Conservation (phyloP, 495 filamentous ascomycete genomes). For the Pseudoneurospora amorphoporcata region DNA sequence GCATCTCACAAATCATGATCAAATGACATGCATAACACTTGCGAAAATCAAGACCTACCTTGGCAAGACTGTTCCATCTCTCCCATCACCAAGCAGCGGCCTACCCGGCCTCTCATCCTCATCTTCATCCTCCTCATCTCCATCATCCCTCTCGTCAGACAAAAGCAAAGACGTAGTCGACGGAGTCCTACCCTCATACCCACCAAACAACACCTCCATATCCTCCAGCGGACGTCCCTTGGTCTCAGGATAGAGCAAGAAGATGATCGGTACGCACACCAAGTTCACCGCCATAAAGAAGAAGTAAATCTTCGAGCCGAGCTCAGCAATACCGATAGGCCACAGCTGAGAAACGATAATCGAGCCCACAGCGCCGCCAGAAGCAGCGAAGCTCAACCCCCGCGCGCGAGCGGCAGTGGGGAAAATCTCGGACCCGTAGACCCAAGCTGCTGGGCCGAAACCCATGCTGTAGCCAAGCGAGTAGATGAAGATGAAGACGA, state of each 20-base stretch:
- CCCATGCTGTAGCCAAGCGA: slow-evolving; percentile 46
- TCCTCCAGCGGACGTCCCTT: slow-evolving; percentile 41
- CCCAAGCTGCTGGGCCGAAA: slow-evolving; percentile 47
- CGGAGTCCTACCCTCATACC: background rate
- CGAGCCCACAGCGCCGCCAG: slow-evolving; percentile 38
- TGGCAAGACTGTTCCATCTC: background rate
- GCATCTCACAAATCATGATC: background rate
- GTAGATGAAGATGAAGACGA: slow-evolving; percentile 49
- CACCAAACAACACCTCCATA: slow-evolving; percentile 41
- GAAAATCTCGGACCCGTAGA: slow-evolving; percentile 50
- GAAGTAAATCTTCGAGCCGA: slow-evolving; percentile 48
- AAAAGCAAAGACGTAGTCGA: background rate
- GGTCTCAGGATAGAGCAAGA: slow-evolving; percentile 44
- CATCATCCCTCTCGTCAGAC: background rate
- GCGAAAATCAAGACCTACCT: background rate
- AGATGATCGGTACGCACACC: slow-evolving; percentile 37
- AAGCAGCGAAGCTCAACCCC: slow-evolving; percentile 42
- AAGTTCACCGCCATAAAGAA: slow-evolving; percentile 48
- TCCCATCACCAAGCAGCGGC: background rate
- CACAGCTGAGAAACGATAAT: slow-evolving; percentile 41
- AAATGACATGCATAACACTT: background rate
- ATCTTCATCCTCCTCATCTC: background rate
- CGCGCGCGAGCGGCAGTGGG: slow-evolving; percentile 41
- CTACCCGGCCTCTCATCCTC: background rate
- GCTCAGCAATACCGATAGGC: slow-evolving; percentile 41